These are phyloP conservation scores for Didymella segeticola DNA, from an alignment of 2,329 filamentous ascomycete genomes.

Conservation along the genomic window DNA sequence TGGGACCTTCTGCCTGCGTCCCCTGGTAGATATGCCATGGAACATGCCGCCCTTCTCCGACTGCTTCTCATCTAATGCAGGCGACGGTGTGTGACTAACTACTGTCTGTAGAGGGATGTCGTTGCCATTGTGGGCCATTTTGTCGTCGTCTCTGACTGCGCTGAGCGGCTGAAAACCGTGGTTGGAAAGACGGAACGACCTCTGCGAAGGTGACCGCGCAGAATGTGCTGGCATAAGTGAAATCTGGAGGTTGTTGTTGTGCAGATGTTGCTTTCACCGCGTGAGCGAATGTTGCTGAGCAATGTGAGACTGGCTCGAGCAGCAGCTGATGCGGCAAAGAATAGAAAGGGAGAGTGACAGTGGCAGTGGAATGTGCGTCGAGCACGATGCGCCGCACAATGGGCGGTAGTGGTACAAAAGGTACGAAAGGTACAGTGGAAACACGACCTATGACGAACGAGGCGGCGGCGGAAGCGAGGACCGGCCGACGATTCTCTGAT, in stretches of 20 bases:
- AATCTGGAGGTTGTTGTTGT: constrained; percentile 15
- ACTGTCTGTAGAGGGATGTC: constrained; percentile 68
- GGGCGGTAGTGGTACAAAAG: constrained; percentile 16
- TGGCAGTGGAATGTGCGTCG: constrained; percentile 40
- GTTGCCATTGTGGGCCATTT: constrained; percentile 58
- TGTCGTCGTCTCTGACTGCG: constrained; percentile 32
- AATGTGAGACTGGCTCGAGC: constrained; percentile 10
- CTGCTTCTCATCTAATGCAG: constrained; percentile 39
- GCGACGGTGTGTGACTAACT: constrained; percentile 54
- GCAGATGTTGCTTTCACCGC: constrained; percentile 22
- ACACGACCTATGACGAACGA: constrained; percentile 22
- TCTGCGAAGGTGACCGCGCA: constrained; percentile 37
- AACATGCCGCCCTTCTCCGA: constrained; percentile 51
- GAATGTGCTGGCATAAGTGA: constrained; percentile 29
- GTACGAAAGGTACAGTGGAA: constrained; percentile 24
- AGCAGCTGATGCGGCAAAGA: constrained; percentile 12
- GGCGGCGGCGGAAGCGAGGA: constrained; percentile 39
- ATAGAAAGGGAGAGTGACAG: constrained; percentile 22
- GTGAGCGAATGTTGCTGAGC: constrained; percentile 13
- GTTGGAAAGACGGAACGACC: constrained; percentile 44
- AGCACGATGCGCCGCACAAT: constrained; percentile 34
- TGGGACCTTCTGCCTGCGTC: constrained; percentile 36
- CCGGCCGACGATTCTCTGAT: constrained; percentile 35
- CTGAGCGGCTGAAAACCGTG: constrained; percentile 47
- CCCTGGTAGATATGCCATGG: constrained; percentile 49